Evolutionary conservation across 2,329 filamentous ascomycete species (phyloP).

Genomic region (Colletotrichum siamense): DNA sequence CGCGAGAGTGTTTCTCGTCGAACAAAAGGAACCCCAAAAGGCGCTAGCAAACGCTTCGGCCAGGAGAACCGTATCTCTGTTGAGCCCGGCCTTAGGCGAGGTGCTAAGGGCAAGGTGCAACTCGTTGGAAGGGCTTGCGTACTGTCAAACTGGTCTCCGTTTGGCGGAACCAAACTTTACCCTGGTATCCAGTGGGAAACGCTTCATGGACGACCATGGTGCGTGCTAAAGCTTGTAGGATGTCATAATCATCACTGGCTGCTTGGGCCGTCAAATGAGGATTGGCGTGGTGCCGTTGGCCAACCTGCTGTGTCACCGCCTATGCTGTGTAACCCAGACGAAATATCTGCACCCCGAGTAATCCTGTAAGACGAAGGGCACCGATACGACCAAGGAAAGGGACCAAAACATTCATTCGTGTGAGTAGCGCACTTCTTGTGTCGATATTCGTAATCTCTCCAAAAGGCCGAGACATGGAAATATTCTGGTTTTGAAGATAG

Average conservation of each 20-base stretch:
- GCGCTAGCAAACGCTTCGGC: not conserved
- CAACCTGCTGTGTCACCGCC: not conserved
- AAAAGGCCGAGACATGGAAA: not conserved
- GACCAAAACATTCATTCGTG: not conserved
- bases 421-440: not conserved
- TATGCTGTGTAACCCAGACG: slow-evolving; percentile 1
- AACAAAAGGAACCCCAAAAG: not conserved
- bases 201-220: not conserved
- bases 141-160: not conserved
- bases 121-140: not conserved
- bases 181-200: not conserved
- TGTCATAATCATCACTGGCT: not conserved
- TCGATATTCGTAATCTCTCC: not conserved
- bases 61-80: not conserved
- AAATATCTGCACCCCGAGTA: not conserved
- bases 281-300: not conserved
- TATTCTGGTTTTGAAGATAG: not conserved
- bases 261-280: slow-evolving; percentile 2
- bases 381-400: not conserved
- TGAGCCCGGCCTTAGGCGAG: not conserved
- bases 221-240: slow-evolving; percentile 2
- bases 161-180: slow-evolving; percentile 3
- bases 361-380: not conserved
- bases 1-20: not conserved
- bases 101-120: not conserved